A percentile compares a stretch with the other conserved stretches of the same genome.
Conservation (phyloP, 1,139 yeast species). For the Taphrina deformans region DNA sequence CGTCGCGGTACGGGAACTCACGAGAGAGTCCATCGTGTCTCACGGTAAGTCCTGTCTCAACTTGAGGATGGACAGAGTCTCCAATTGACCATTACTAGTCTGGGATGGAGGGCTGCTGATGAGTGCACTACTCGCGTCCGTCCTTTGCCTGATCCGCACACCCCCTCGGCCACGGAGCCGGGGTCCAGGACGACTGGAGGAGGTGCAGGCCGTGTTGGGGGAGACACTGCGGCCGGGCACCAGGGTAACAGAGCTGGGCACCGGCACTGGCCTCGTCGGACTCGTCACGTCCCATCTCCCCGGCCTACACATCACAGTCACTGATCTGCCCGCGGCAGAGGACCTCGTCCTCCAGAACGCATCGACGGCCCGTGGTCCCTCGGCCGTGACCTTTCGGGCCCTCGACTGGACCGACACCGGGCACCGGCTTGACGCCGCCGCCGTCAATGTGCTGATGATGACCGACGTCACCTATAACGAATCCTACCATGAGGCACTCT, state of each 20-base stretch:
- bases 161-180: not conserved
- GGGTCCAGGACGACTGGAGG: not conserved
- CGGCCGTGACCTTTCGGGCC: not conserved
- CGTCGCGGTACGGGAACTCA: not conserved
- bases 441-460: constrained; percentile 11
- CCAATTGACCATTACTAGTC: too few species aligned
- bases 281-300: constrained; percentile 1
- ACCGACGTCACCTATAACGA: constrained; percentile 28
- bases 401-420: constrained; percentile 12
- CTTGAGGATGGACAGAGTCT: too few species aligned
- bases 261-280: constrained; percentile 26
- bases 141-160: not conserved
- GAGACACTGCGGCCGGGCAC: not conserved
- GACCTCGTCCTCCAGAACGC: constrained; percentile 1
- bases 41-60: constrained; percentile 6
- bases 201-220: not conserved
- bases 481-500: constrained; percentile 17
- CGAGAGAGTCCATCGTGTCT: constrained; percentile 25
- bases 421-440: not conserved
- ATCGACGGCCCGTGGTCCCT: not conserved
- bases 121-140: not conserved
- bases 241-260: constrained; percentile 17
- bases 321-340: constrained; percentile 14
- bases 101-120: constrained; percentile 28
- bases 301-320: not conserved